Evolutionary conservation across 441 rosid genomes (phyloP).

Genomic region (Brassica hybrid): DNA sequence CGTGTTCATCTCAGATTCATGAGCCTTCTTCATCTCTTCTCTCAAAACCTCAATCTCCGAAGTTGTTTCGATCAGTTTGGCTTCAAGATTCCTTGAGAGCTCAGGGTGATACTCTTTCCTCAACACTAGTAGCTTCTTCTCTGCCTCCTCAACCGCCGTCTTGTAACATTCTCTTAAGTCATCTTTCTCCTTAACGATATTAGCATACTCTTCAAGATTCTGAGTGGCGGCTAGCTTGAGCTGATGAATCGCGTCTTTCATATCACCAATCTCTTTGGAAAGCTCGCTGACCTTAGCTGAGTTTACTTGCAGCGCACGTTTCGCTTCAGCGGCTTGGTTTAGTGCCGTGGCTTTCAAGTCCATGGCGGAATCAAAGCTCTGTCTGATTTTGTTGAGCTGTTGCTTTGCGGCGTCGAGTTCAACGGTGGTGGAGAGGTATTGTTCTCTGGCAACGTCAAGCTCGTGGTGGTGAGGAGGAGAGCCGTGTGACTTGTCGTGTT

Average conservation of each 20-base stretch:
- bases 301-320: conserved; percentile 50
- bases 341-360: conserved; percentile 64
- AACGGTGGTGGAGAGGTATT: conserved; percentile 51
- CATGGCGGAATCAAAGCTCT: conserved; percentile 70
- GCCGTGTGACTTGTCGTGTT: conserved; percentile 56
- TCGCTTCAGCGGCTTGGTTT: conserved; percentile 74
- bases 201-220: conserved; percentile 52
- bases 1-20: conserved; percentile 52
- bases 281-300: conserved; percentile 55
- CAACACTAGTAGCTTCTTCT: conserved; percentile 46
- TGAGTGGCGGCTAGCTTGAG: conserved; percentile 58
- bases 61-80: conserved; percentile 54
- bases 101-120: conserved; percentile 60
- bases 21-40: conserved; percentile 66
- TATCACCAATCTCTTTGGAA: conserved; percentile 57
- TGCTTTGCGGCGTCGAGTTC: conserved; percentile 73
- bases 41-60: conserved; percentile 67
- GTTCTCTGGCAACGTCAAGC: conserved; percentile 61
- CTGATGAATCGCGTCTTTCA: conserved; percentile 64
- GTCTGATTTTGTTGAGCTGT: conserved; percentile 68
- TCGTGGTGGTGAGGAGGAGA: conserved; percentile 53
- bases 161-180: conserved; percentile 46
- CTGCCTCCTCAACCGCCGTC: conserved; percentile 53
- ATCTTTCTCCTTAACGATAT: conserved; percentile 55
- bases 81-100: conserved; percentile 50